phyloP scores from a whole-genome alignment of 2,329 filamentous ascomycete species.

The Colletotrichum euphorbiae region DNA sequence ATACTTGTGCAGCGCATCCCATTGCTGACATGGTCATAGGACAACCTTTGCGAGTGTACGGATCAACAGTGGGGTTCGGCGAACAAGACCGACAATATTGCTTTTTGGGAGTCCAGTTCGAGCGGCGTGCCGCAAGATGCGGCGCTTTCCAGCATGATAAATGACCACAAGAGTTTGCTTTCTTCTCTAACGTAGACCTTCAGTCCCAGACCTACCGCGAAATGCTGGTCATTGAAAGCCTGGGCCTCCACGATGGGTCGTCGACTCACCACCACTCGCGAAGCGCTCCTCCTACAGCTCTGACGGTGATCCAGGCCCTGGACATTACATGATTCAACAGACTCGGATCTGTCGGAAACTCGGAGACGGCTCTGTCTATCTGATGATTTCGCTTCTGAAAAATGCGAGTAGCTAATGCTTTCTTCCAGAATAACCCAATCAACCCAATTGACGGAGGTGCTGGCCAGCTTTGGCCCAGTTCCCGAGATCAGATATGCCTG shows the following conservation, averaged over 20 bases:
- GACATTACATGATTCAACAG: background rate
- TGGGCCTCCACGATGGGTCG: background rate
- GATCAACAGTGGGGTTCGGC: background rate
- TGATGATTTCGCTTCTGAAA: constrained; percentile 7
- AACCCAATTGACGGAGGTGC: background rate
- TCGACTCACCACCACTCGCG: constrained; percentile 11
- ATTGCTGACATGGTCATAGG: background rate
- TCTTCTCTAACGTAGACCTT: constrained; percentile 14
- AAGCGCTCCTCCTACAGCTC: background rate
- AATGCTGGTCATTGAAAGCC: constrained; percentile 11
- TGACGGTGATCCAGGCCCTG: background rate
- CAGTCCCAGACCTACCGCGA: constrained; percentile 8
- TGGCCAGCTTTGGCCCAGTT: constrained; percentile 1
- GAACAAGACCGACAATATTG: constrained; percentile 14
- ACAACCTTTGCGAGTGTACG: background rate
- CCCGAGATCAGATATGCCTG: background rate
- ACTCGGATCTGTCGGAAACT: constrained; percentile 18
- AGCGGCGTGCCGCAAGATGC: constrained; percentile 17
- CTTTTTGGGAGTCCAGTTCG: constrained; percentile 13
- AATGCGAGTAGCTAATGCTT: background rate
- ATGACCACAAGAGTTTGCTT: constrained; percentile 22
- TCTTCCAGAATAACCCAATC: constrained; percentile 16
- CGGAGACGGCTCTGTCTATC: background rate
- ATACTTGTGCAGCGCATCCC: background rate
- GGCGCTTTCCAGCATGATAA: constrained; percentile 15